Evolutionary conservation across 73 alveolate species (phyloP).

Genomic region (Symbiodinium natans): DNA sequence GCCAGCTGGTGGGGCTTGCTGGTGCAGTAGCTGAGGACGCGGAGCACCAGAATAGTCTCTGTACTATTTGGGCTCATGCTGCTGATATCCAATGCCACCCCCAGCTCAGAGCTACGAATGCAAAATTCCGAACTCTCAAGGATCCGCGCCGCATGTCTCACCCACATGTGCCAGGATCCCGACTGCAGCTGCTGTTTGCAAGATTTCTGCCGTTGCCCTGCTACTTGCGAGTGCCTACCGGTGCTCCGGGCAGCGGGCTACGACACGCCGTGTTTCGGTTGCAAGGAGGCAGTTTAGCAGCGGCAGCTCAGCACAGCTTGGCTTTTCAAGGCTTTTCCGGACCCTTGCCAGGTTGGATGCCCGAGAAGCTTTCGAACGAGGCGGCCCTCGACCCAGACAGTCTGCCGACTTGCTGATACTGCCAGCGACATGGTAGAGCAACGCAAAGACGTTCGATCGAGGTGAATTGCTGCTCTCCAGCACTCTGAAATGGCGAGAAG

Average conservation of each 20-base stretch:
- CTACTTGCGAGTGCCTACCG: neutral
- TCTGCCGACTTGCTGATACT: too few relatives aligned
- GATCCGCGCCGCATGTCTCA: too few relatives aligned
- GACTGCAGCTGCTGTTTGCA: neutral
- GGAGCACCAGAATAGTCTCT: too few relatives aligned
- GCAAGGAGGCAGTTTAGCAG: too few relatives aligned
- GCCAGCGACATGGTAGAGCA: too few relatives aligned
- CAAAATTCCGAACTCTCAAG: too few relatives aligned
- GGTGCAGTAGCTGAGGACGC: neutral
- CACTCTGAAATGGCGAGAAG: neutral
- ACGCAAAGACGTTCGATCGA: neutral
- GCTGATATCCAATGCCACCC: too few relatives aligned
- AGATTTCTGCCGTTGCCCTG: neutral
- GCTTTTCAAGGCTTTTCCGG: too few relatives aligned
- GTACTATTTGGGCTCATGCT: too few relatives aligned
- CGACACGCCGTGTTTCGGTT: neutral
- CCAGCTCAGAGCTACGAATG: too few relatives aligned
- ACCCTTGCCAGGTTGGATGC: neutral
- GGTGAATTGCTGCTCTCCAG: slow-evolving; percentile 16
- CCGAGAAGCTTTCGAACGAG: neutral
- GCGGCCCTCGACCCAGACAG: neutral
- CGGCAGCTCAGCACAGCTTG: too few relatives aligned
- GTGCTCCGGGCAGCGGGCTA: neutral
- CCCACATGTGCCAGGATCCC: neutral
- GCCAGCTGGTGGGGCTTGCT: neutral